Conservation (phyloP, 495 filamentous ascomycete species). For the Neurospora intermedia region DNA sequence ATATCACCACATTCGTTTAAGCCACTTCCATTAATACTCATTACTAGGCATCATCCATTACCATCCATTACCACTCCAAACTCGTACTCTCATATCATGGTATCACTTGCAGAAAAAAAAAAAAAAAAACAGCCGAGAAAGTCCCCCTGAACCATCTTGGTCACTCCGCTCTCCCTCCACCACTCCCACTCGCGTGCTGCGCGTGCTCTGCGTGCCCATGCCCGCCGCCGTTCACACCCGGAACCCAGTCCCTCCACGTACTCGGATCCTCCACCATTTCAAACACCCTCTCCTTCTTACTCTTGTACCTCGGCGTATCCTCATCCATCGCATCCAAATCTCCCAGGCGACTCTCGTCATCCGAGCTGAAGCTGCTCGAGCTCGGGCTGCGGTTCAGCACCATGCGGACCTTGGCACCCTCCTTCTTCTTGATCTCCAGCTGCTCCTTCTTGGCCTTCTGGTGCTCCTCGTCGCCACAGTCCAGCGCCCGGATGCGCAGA, state of each 20-base stretch:
- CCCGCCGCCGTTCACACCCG: background rate
- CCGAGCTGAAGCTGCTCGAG: conserved; percentile 52
- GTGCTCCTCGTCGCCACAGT: conserved; percentile 60
- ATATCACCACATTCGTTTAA: background rate
- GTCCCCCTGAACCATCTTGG: background rate
- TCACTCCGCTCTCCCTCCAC: background rate
- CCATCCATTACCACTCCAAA: background rate
- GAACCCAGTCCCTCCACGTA: conserved; percentile 18
- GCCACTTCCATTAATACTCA: background rate
- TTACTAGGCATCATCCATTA: background rate
- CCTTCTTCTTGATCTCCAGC: conserved; percentile 43
- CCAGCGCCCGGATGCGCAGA: conserved; percentile 55
- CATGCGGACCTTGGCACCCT: conserved; percentile 51
- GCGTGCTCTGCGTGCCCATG: background rate
- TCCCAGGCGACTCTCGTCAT: conserved; percentile 64
- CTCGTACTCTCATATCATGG: background rate
- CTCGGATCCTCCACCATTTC: conserved; percentile 31
- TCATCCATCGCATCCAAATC: conserved; percentile 29
- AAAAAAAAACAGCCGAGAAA: background rate
- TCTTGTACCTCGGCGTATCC: conserved; percentile 19
- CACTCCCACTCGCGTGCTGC: background rate
- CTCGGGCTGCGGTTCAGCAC: conserved; percentile 50
- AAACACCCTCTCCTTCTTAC: conserved; percentile 34
- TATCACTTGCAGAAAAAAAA: background rate
- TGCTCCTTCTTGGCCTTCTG: conserved; percentile 41